Percentiles rank a stretch among this genome's conserved stretches.
Conservation (phyloP, 2,329 filamentous ascomycete species). For the Fusarium tjaetaba region DNA sequence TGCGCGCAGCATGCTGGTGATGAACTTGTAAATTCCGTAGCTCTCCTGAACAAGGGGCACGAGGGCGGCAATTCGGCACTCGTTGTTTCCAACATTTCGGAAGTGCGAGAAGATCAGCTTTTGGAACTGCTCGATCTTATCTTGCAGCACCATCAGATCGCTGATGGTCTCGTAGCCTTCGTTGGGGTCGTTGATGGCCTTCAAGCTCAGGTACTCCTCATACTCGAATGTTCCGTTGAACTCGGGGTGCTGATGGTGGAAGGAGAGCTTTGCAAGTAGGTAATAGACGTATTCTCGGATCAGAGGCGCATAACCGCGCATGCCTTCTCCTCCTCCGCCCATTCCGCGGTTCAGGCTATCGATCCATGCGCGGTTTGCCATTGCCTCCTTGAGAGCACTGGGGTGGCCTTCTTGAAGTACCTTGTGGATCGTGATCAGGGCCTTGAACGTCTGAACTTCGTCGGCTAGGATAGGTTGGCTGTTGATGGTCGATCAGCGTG, state of each 20-base stretch:
- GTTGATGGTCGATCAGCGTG: constrained; percentile 19
- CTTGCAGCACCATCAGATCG: constrained; percentile 95
- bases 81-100: constrained; percentile 89
- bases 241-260: constrained; percentile 95
- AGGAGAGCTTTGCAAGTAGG: constrained; percentile 92
- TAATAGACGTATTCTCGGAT: constrained; percentile 98
- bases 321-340: constrained; percentile 81
- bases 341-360: constrained; percentile 90
- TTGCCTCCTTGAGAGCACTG: constrained; percentile 84
- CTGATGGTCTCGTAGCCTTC: constrained; percentile 97
- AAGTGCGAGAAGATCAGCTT: constrained; percentile 99
- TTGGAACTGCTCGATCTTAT: constrained; percentile 98
- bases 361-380: constrained; percentile 89
- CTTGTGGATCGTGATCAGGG: constrained; percentile 96
- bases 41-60: constrained; percentile 96
- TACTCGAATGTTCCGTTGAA: constrained; percentile 99
- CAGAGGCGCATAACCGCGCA: constrained; percentile 89
- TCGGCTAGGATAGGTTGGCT: constrained; percentile 98
- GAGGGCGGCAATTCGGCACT: constrained; percentile 93
- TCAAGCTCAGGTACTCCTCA: constrained; percentile 97
- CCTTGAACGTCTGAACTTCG: constrained; percentile 99
- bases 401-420: constrained; percentile 97
- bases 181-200: constrained; percentile 98
- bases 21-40: constrained; percentile 99
- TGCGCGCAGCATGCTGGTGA: constrained; percentile 97